Percentiles rank a stretch among this genome's conserved stretches.
phyloP scores from a whole-genome alignment of 495 filamentous ascomycete species.

The Thermothielavioides terrestris region DNA sequence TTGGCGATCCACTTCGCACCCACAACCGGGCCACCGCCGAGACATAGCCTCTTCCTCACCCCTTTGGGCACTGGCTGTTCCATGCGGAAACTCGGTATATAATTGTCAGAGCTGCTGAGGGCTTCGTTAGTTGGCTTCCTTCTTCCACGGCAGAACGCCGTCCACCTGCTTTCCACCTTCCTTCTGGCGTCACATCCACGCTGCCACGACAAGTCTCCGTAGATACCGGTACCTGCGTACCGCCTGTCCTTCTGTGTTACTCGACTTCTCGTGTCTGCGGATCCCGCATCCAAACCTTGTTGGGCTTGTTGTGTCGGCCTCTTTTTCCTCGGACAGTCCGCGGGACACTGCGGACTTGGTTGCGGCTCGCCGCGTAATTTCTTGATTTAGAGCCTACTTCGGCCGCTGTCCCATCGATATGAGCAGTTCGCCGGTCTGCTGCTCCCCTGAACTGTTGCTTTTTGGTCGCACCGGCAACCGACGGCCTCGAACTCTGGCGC shows the following conservation, averaged over 20 bases:
- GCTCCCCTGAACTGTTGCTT: constrained; percentile 23
- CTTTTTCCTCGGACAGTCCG: constrained; percentile 2
- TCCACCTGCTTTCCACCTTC: background rate
- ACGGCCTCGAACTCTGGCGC: constrained; percentile 10
- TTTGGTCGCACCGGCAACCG: constrained; percentile 25
- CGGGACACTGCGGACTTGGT: constrained; percentile 6
- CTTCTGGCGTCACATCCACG: background rate
- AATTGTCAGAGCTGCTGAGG: constrained; percentile 2
- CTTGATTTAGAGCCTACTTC: no score
- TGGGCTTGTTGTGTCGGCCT: background rate
- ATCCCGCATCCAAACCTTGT: background rate
- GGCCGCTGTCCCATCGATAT: constrained; percentile 20
- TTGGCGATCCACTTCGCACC: background rate
- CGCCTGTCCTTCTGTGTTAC: constrained; percentile 12
- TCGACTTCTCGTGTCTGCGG: constrained; percentile 24
- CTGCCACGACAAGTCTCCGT: background rate
- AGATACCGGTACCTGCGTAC: no score
- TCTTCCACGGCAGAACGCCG: background rate
- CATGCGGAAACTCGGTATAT: constrained; percentile 4
- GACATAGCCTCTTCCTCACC: constrained; percentile 9
- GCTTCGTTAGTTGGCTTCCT: background rate
- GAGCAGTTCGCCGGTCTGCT: constrained; percentile 28
- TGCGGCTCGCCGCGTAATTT: constrained; percentile 12
- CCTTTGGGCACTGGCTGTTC: background rate
- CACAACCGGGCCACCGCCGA: constrained; percentile 2